Percentiles rank a stretch among this genome's conserved stretches.
Conservation (phyloP, 2,329 filamentous ascomycete species). For the Graphiopsis chlorocephala region DNA sequence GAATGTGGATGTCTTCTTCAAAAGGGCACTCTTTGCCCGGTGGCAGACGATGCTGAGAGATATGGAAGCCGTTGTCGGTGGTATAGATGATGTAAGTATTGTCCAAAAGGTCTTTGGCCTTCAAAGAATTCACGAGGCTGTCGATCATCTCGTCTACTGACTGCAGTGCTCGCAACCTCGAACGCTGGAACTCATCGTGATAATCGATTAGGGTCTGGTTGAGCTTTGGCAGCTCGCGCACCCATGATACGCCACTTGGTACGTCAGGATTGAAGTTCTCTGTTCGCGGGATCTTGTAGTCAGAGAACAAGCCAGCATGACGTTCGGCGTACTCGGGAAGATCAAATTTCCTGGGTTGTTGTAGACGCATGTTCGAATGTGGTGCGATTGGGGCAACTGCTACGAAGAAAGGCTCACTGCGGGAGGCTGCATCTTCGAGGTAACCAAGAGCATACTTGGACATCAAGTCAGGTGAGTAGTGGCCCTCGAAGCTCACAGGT, state of each 20-base stretch:
- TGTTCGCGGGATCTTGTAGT: constrained; percentile 59
- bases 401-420: constrained; percentile 63
- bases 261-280: constrained; percentile 62
- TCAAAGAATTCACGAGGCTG: constrained; percentile 42
- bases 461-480: constrained; percentile 60
- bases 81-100: constrained; percentile 46
- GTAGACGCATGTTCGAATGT: constrained; percentile 40
- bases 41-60: constrained; percentile 38
- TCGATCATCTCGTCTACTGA: constrained; percentile 56
- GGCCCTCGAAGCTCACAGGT: constrained; percentile 55
- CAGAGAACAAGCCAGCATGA: constrained; percentile 61
- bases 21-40: constrained; percentile 39
- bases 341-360: constrained; percentile 5
- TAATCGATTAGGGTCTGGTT: constrained; percentile 49
- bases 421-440: constrained; percentile 57
- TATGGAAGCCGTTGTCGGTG: constrained; percentile 42
- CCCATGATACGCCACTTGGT: constrained; percentile 48
- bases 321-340: constrained; percentile 45
- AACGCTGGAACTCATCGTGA: constrained; percentile 53
- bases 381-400: constrained; percentile 65
- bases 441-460: constrained; percentile 58
- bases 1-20: constrained; percentile 40
- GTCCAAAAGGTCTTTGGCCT: constrained; percentile 43
- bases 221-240: constrained; percentile 43
- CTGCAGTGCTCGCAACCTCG: constrained; percentile 50